Base-by-base conservation (phyloP, 1,139 yeast species). In the Komagataea norvegica region DNA sequence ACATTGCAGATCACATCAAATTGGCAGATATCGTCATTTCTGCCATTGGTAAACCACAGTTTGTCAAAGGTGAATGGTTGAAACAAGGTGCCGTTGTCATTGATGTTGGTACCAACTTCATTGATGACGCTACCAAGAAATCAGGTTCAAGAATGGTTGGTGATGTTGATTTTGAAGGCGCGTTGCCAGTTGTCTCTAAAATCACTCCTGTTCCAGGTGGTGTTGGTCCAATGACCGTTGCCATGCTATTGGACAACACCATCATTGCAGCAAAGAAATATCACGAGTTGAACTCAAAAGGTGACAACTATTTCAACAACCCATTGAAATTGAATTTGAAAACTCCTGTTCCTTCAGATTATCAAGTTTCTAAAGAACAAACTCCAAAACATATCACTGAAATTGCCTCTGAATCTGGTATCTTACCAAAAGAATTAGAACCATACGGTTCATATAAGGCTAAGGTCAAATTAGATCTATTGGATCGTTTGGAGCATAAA, bases 131-230 rank as follows among this genome's bases (percentile, higher is more conserved):
- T 23, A 60, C 85, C 37, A 83, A 77, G 59, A 87, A 88, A 64
- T 72, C 85, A 8, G 98, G 98, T 34, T 76, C 77, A 55, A 77
- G 83, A 58, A 73, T 89, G 64, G 95, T 88, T 35, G 99, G 99
- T 42, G 98, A 91, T 59, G 96, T 89, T 44, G 95, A 89, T 48
- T 88, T 74, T 54, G 80, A 70, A 36, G 65, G 77, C 19, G 87
- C 87, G 40, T 57, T 72, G 35, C 67, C 74, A 40, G 76, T 73
- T 44, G 96, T 94, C 22, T 70, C 81, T 25, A 70, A 72, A 56
- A 74, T 91, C 57, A 91, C 98, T 18, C 98, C 98, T 21, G 99
- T 91, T 42, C 99, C 98, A 36, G 99, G 99, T 58, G 98, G 98
- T 50, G 98, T 91, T 44, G 98, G 98, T 37, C 99, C 98, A 54